A percentile compares a stretch with the other conserved stretches of the same genome.
These are phyloP conservation scores for Tylopilus orsonianus DNA, from an alignment of 1,284 basidiomycete species.

Conservation along the genomic window DNA sequence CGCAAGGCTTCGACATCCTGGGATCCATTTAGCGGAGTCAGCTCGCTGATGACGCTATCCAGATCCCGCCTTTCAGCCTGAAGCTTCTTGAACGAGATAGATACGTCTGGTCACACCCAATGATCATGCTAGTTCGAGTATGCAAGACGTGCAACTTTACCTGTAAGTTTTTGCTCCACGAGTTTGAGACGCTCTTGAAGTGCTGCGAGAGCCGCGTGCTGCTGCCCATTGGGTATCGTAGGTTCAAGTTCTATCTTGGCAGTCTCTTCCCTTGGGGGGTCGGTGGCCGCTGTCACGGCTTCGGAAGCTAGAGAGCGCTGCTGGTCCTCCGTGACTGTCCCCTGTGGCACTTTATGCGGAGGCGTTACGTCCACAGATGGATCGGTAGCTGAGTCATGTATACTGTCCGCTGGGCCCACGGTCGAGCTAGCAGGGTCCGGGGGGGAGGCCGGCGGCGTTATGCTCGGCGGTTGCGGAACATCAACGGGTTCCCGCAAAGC, in stretches of 20 bases:
- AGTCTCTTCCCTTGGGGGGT: neutral
- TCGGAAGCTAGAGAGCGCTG: slow-evolving; percentile 2
- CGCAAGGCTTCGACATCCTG: slow-evolving; percentile 67
- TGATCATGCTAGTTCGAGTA: slow-evolving; percentile 1
- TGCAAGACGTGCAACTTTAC: slow-evolving; percentile 37
- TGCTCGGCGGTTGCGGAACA: neutral
- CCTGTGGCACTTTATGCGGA: neutral
- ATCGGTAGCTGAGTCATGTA: slow-evolving; percentile 1
- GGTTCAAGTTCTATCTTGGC: slow-evolving; percentile 1
- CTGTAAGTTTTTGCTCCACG: slow-evolving; percentile 71
- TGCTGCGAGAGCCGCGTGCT: slow-evolving; percentile 46
- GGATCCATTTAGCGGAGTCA: slow-evolving; percentile 70
- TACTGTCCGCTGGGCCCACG: neutral
- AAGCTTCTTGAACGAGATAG: slow-evolving; percentile 70
- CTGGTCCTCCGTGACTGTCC: neutral
- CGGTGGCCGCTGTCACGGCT: neutral
- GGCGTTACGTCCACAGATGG: neutral
- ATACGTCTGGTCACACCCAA: slow-evolving; percentile 55
- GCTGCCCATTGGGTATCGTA: slow-evolving; percentile 11
- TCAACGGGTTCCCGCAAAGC: slow-evolving; percentile 7
- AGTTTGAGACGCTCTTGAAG: slow-evolving; percentile 64
- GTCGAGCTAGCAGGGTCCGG: slow-evolving; percentile 1
- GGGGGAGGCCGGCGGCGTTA: neutral
- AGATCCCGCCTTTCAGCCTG: slow-evolving; percentile 70
- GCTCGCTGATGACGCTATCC: slow-evolving; percentile 70